A percentile compares a stretch with the other conserved stretches of the same genome.
Evolutionary conservation across 495 filamentous ascomycete species (phyloP).

Genomic region (Lentithecium fluviatile): DNA sequence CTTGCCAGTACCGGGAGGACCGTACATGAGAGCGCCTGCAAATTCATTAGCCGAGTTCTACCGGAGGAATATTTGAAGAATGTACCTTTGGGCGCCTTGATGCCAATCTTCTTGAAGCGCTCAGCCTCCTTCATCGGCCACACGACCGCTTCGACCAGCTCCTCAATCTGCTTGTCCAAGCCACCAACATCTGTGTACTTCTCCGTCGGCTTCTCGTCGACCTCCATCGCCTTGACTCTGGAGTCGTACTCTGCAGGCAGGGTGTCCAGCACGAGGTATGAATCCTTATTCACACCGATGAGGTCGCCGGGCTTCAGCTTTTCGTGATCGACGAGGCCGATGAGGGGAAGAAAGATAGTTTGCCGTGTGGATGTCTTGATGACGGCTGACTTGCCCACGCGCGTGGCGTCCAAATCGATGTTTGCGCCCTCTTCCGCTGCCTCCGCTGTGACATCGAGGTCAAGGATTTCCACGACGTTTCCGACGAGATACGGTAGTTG

Average conservation of each 20-base stretch:
- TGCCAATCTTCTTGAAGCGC: constrained; percentile 98
- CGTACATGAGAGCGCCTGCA: constrained; percentile 75
- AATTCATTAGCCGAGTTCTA: constrained; percentile 5
- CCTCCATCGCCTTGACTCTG: constrained; percentile 99
- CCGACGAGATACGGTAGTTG: constrained; percentile 98
- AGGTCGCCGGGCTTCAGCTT: constrained; percentile 91
- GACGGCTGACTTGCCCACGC: constrained; percentile 96
- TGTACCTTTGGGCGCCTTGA: constrained; percentile 98
- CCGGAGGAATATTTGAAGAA: background rate
- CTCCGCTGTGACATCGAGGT: constrained; percentile 94
- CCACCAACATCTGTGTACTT: constrained; percentile 99
- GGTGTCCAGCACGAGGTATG: constrained; percentile 97
- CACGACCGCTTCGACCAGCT: constrained; percentile 98
- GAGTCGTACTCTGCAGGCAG: constrained; percentile 99
- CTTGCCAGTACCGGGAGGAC: constrained; percentile 93
- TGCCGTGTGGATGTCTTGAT: constrained; percentile 99
- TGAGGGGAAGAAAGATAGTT: constrained; percentile 97
- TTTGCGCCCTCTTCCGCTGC: constrained; percentile 97
- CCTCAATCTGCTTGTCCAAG: constrained; percentile 98
- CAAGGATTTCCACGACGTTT: constrained; percentile 94
- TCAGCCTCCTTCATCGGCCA: constrained; percentile 99
- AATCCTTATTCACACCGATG: constrained; percentile 99
- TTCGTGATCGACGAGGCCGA: constrained; percentile 93
- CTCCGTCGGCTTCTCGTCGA: constrained; percentile 99
- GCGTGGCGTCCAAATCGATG: constrained; percentile 94